Evolutionary conservation across 192 early-diverging fungal genomes (phyloP).

Genomic region (Coemansia sp.): DNA sequence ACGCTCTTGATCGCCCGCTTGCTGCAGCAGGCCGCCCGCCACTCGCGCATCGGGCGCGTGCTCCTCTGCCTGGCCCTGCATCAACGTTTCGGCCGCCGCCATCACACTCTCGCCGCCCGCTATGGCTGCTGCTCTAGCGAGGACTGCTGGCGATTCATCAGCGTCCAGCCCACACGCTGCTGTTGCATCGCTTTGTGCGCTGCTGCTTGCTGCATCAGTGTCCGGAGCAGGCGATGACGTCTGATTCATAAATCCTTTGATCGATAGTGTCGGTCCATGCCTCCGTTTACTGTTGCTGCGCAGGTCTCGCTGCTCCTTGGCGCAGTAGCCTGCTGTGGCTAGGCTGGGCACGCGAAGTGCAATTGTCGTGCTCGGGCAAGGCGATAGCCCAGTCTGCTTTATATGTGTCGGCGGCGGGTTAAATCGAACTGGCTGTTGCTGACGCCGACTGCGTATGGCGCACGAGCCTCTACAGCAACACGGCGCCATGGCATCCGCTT

Average conservation of each 20-base stretch:
- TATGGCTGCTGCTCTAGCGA: too few species aligned
- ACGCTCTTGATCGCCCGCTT: not conserved
- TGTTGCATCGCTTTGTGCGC: not conserved
- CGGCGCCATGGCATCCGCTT: too few species aligned
- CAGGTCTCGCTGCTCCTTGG: not conserved
- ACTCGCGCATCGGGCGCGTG: not conserved
- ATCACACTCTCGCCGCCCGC: too few species aligned
- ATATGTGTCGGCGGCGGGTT: constrained; percentile 7
- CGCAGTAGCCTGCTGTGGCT: not conserved
- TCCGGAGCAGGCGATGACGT: not conserved
- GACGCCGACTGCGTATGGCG: not conserved
- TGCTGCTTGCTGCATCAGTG: not conserved
- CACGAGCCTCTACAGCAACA: not conserved
- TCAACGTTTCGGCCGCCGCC: not conserved
- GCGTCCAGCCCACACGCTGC: not conserved
- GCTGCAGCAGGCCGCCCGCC: not conserved
- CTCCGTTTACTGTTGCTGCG: not conserved
- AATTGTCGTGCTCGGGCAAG: constrained; percentile 7
- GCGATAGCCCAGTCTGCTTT: not conserved
- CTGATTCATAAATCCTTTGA: constrained; percentile 13
- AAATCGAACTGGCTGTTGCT: constrained; percentile 22
- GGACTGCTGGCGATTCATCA: too few species aligned
- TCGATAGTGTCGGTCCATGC: constrained; percentile 8
- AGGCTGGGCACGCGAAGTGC: constrained; percentile 14
- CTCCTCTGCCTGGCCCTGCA: not conserved